Percentiles rank a stretch among this genome's conserved stretches.
Evolutionary conservation across 2,329 filamentous ascomycete genomes (phyloP).

Genomic region (Pezicula rhizophila): DNA sequence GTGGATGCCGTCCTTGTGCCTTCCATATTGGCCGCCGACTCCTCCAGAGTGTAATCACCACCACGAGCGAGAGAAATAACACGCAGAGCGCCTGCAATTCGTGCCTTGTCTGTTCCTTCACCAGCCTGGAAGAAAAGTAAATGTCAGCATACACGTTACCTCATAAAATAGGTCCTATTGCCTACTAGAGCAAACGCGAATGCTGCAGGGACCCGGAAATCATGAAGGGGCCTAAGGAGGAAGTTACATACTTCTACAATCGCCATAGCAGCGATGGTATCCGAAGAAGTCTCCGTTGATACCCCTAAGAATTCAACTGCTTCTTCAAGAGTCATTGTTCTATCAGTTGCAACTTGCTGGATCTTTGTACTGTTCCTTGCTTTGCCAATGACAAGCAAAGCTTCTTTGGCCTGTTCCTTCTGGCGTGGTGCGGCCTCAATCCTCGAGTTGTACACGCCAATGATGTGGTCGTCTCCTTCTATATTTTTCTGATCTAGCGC

Average conservation of each 20-base stretch:
- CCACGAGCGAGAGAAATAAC: constrained; percentile 23
- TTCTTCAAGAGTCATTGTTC: constrained; percentile 54
- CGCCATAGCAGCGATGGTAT: constrained; percentile 26
- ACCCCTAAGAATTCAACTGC: constrained; percentile 55
- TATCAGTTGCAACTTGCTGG: constrained; percentile 48
- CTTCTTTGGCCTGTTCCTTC: constrained; percentile 49
- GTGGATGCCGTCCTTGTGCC: constrained; percentile 13
- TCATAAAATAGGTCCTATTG: neutral
- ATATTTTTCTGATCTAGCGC: constrained; percentile 41
- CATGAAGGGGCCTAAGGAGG: neutral
- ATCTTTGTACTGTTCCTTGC: constrained; percentile 52
- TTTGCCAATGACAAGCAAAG: constrained; percentile 54
- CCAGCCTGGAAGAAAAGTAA: constrained; percentile 13
- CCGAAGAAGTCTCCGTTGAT: constrained; percentile 21
- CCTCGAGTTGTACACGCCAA: constrained; percentile 54
- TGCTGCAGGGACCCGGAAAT: neutral
- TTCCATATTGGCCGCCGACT: constrained; percentile 22
- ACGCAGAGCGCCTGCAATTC: constrained; percentile 23
- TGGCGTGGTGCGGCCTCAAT: constrained; percentile 47
- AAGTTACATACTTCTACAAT: constrained; percentile 23
- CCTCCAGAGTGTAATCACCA: constrained; percentile 19
- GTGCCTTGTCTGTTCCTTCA: constrained; percentile 23
- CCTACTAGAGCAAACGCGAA: neutral
- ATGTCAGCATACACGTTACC: neutral
- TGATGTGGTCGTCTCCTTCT: constrained; percentile 52